Percentiles rank a stretch among this genome's conserved stretches.
phyloP scores from a whole-genome alignment of 345 rosid species.

The Arabidopsis arenosa region DNA sequence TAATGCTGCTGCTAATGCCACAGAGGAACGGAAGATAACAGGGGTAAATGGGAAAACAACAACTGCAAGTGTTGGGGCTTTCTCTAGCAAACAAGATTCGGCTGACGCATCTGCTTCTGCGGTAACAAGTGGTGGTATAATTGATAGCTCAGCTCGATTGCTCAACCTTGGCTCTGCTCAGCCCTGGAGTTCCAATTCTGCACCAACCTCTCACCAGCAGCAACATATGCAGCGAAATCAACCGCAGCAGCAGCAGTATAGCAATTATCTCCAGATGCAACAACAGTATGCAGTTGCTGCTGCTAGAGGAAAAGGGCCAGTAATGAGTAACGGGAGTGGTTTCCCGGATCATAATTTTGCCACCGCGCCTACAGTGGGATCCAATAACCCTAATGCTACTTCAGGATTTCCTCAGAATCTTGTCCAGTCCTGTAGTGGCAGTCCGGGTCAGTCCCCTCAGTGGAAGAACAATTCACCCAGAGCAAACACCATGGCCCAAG shows the following conservation, averaged over 20 bases:
- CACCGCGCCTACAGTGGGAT: slow-evolving; percentile 55
- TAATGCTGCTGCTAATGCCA: slow-evolving; percentile 50
- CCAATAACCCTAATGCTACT: slow-evolving; percentile 53
- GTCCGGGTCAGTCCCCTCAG: slow-evolving; percentile 65
- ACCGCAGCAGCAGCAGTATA: slow-evolving; percentile 48
- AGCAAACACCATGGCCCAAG: slow-evolving; percentile 47
- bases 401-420: slow-evolving; percentile 63
- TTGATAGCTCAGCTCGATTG: slow-evolving; percentile 65
- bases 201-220: slow-evolving; percentile 22
- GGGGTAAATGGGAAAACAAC: slow-evolving; percentile 15
- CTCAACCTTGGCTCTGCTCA: slow-evolving; percentile 56
- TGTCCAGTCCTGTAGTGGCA: slow-evolving; percentile 57
- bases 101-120: slow-evolving; percentile 55
- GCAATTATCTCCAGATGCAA: slow-evolving; percentile 57
- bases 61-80: slow-evolving; percentile 49
- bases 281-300: slow-evolving; percentile 64
- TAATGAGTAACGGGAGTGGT: slow-evolving; percentile 59
- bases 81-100: slow-evolving; percentile 58
- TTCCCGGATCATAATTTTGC: slow-evolving; percentile 56
- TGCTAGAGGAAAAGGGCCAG: slow-evolving; percentile 60
- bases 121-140: slow-evolving; percentile 52
- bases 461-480: slow-evolving; percentile 68
- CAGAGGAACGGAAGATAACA: slow-evolving; percentile 60
- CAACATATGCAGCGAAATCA: slow-evolving; percentile 50
- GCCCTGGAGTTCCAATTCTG: slow-evolving; percentile 51